Percentiles rank a stretch among this genome's conserved stretches.
phyloP scores from a whole-genome alignment of 805 yeast genomes.

The Saturnispora dispora region DNA sequence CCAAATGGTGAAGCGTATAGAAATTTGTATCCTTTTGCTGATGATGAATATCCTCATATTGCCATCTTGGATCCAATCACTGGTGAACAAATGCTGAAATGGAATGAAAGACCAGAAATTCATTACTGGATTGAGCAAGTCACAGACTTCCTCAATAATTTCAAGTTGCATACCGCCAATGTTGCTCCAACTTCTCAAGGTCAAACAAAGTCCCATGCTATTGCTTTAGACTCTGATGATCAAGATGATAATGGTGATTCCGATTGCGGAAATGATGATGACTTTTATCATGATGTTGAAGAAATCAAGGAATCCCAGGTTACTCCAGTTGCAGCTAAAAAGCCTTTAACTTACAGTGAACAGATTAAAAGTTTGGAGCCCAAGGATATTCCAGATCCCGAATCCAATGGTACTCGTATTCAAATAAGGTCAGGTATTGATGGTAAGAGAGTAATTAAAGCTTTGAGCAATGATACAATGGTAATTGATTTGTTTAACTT shows the following conservation, averaged over 20 bases:
- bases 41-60: slow-evolving; percentile 69
- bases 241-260: slow-evolving; percentile 22
- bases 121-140: slow-evolving; percentile 59
- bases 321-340: neutral
- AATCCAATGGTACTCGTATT: slow-evolving; percentile 56
- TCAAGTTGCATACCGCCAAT: slow-evolving; percentile 64
- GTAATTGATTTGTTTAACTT: slow-evolving; percentile 55
- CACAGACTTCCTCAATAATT: slow-evolving; percentile 55
- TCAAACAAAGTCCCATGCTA: slow-evolving; percentile 4
- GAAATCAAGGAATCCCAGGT: slow-evolving; percentile 9
- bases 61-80: slow-evolving; percentile 92
- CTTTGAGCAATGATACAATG: slow-evolving; percentile 40
- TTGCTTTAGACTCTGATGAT: slow-evolving; percentile 33
- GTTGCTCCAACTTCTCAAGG: slow-evolving; percentile 36
- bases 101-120: slow-evolving; percentile 63
- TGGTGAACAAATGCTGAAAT: slow-evolving; percentile 75
- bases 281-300: slow-evolving; percentile 17
- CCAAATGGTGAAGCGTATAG: slow-evolving; percentile 62
- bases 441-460: slow-evolving; percentile 73
- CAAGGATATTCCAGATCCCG: slow-evolving; percentile 48
- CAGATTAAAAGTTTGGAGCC: slow-evolving; percentile 15
- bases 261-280: slow-evolving; percentile 18
- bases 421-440: slow-evolving; percentile 76
- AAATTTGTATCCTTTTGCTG: slow-evolving; percentile 61
- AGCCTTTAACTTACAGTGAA: slow-evolving; percentile 14